Conservation (phyloP, 768 basidiomycete genomes). For the Sporobolomyces roseus region DNA sequence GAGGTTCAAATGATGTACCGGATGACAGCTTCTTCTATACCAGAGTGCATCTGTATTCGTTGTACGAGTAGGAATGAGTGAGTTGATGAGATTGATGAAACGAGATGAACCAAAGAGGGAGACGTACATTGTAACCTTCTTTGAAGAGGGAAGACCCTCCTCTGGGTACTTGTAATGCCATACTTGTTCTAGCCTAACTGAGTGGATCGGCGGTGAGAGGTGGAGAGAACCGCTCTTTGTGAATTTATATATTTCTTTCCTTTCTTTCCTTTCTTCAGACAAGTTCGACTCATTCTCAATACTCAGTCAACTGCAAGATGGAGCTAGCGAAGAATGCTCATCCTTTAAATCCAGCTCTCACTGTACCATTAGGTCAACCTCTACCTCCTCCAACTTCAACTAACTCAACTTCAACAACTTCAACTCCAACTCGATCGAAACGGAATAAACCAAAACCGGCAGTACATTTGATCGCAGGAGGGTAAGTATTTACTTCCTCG, state of each 20-base stretch:
- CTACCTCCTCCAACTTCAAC: constrained; percentile 8
- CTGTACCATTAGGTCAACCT: constrained; percentile 15
- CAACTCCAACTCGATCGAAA: not conserved
- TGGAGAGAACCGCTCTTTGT: no score
- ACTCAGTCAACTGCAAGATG: not conserved
- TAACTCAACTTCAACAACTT: no score
- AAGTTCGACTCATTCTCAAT: no score
- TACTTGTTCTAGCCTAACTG: not conserved
- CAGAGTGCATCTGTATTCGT: constrained; percentile 58
- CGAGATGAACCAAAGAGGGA: not conserved
- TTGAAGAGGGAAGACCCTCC: constrained; percentile 66
- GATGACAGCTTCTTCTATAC: constrained; percentile 93
- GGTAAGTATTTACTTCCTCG: constrained; percentile 22
- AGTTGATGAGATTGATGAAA: constrained; percentile 7
- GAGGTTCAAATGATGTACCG: constrained; percentile 49
- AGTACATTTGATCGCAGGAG: constrained; percentile 46
- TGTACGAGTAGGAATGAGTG: not conserved
- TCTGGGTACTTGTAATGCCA: constrained; percentile 30
- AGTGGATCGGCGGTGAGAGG: no score
- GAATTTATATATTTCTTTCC: not conserved
- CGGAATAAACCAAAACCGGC: constrained; percentile 26
- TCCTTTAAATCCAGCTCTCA: constrained; percentile 7
- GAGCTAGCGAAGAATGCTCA: not conserved
- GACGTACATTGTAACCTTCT: constrained; percentile 82
- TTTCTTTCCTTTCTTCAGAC: not conserved